phyloP scores from a whole-genome alignment of 805 yeast genomes.

The Pichia membranifaciens region DNA sequence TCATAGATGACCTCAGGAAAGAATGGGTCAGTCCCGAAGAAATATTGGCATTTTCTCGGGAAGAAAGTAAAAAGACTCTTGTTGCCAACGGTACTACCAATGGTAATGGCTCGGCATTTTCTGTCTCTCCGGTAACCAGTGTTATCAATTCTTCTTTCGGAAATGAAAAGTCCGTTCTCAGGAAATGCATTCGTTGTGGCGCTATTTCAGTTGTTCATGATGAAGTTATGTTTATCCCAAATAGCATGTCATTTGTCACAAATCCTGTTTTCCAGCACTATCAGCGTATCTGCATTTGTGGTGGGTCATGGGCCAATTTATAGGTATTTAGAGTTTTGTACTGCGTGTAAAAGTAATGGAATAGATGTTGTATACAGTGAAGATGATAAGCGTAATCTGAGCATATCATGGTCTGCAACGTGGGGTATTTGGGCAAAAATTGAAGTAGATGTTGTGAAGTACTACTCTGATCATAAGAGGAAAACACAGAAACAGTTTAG shows the following conservation, averaged over 20 bases:
- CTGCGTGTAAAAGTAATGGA: too few relatives aligned
- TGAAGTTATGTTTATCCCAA: constrained; percentile 30
- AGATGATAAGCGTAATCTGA: too few relatives aligned
- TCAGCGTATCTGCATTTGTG: constrained; percentile 73
- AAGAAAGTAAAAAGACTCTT: background rate
- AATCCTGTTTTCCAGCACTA: constrained; percentile 31
- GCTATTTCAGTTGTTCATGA: constrained; percentile 33
- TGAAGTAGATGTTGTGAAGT: too few relatives aligned
- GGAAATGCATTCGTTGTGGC: constrained; percentile 33
- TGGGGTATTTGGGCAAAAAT: too few relatives aligned
- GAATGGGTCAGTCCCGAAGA: constrained; percentile 27
- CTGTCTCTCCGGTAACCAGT: background rate
- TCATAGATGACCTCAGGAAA: constrained; percentile 30
- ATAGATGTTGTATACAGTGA: too few relatives aligned
- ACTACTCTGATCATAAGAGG: too few relatives aligned
- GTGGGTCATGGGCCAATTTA: constrained; percentile 63
- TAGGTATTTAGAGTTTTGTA: too few relatives aligned
- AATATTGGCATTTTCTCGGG: constrained; percentile 9
- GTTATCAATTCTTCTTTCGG: background rate
- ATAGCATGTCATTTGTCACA: constrained; percentile 21
- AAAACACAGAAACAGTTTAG: background rate
- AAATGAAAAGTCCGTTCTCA: constrained; percentile 15
- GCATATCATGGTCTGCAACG: too few relatives aligned
- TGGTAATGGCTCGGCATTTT: background rate
- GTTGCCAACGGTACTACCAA: background rate